Percentiles rank a stretch among this genome's conserved stretches.
Evolutionary conservation across 106 monocot genomes (phyloP).

Genomic region (Acorus calamus): DNA sequence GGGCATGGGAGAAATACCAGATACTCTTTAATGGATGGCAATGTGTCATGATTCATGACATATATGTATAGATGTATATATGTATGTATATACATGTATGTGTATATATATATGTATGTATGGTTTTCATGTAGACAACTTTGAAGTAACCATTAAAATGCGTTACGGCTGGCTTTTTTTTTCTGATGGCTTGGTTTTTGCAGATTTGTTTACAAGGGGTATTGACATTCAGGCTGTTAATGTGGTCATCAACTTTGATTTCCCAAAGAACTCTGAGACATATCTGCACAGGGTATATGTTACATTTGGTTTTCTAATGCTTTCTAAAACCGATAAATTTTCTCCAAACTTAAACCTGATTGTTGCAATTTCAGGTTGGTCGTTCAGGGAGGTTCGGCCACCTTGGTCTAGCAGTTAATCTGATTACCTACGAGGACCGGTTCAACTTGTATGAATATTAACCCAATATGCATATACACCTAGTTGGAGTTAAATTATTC

Average conservation of each 20-base stretch:
- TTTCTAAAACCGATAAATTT: background rate
- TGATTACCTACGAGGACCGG: constrained; percentile 93
- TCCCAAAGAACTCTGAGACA: constrained; percentile 12
- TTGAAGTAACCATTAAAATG: too few species aligned
- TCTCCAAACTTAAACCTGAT: background rate
- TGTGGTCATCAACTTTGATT: constrained; percentile 19
- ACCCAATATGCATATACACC: constrained; percentile 31
- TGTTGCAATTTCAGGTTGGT: background rate
- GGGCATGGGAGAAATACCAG: too few species aligned
- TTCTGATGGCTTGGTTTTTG: background rate
- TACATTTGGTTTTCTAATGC: too few species aligned
- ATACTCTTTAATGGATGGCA: too few species aligned
- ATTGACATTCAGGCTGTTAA: constrained; percentile 23
- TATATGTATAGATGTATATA: too few species aligned
- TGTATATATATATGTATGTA: background rate
- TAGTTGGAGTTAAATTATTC: too few species aligned
- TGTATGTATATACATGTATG: too few species aligned
- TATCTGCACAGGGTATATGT: constrained; percentile 15
- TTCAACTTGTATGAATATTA: constrained; percentile 64
- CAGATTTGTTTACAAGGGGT: constrained; percentile 21
- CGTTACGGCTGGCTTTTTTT: background rate
- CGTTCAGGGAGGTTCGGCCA: constrained; percentile 41
- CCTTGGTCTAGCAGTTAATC: constrained; percentile 89
- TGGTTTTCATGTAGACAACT: background rate
- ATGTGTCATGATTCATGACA: too few species aligned